Percentiles rank a stretch among this genome's conserved stretches.
Conservation (phyloP, 108 stramenopile genomes). For the Cyclostephanos tholiformis region DNA sequence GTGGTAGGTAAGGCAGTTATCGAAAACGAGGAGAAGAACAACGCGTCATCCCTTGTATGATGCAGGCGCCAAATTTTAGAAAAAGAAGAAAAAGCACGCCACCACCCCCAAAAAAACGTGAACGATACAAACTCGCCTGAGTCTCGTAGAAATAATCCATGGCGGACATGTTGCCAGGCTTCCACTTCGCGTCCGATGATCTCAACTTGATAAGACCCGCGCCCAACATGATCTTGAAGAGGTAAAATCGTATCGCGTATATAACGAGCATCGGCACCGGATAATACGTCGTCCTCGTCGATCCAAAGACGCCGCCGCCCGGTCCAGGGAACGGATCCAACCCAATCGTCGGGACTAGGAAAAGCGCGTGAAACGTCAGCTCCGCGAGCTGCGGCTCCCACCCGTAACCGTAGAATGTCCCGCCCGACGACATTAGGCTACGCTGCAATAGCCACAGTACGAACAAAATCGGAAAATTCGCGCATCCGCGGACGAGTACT, state of each 20-base stretch:
- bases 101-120: too few species aligned
- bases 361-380: constrained; percentile 62
- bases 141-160: constrained; percentile 80
- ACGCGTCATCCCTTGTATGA: neutral
- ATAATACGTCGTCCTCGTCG: constrained; percentile 1
- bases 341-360: constrained; percentile 64
- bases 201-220: constrained; percentile 69
- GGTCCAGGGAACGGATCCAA: constrained; percentile 48
- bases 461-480: constrained; percentile 64
- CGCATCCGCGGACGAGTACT: constrained; percentile 55
- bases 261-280: constrained; percentile 48
- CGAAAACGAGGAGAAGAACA: neutral
- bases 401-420: constrained; percentile 65
- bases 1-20: neutral
- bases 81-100: too few species aligned
- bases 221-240: constrained; percentile 76
- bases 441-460: constrained; percentile 64
- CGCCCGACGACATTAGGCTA: constrained; percentile 68
- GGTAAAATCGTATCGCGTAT: constrained; percentile 57
- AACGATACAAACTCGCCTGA: constrained; percentile 47
- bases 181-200: constrained; percentile 61
- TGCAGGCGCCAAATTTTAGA: neutral
- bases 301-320: neutral
- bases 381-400: constrained; percentile 77
- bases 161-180: constrained; percentile 52